Base-by-base conservation (phyloP, 495 filamentous ascomycete genomes). In the Astrothelium macrocarpum region DNA sequence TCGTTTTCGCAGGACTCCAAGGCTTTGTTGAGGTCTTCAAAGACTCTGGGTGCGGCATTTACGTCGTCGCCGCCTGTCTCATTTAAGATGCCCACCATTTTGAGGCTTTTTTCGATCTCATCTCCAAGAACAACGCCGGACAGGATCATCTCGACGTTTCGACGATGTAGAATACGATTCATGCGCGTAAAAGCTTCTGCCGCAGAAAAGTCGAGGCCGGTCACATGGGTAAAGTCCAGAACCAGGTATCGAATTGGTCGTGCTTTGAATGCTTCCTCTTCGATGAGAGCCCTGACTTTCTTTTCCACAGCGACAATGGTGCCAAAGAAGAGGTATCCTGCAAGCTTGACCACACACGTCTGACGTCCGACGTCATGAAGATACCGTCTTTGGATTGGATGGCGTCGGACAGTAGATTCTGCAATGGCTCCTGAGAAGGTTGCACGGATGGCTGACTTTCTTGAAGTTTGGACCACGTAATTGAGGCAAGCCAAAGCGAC, bases 1-100 rank as follows among this genome's bases (percentile, higher is more conserved):
- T 96, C 88, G 68, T 98, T 98, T 74, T 98, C 94, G 74, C 93
- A 96, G 69, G 82, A 88, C 70, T 98, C 95, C 1, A 98, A 80
- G 0, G 91, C 94, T 2, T 87, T 88, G 74, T 98, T 98, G 53
- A 98, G 82, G 65, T 95, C 89, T 62, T 89, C 89, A 64, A 95
- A 92, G 20, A 95, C 83, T 63, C 84, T 61, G 29, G 75, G 75
- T 10, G 73, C 68, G 4, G 73, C 82, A 28, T 91, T 87, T 11
- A 84, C 82, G 9, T 84, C 81, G 16, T 84, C 82, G 39, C 79
- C 85, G 25, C 39, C 64, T 46, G 70, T 67, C 28, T 81, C 75
- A 49, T 88, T 86, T 62, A 86, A 81, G 0, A 97, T 79, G 7
- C 91, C 92, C 7, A 95, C 90, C 53, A 87, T 89, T 16, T 87